Base-by-base conservation (phyloP, 768 basidiomycete genomes). In the Boletus coccyginus region DNA sequence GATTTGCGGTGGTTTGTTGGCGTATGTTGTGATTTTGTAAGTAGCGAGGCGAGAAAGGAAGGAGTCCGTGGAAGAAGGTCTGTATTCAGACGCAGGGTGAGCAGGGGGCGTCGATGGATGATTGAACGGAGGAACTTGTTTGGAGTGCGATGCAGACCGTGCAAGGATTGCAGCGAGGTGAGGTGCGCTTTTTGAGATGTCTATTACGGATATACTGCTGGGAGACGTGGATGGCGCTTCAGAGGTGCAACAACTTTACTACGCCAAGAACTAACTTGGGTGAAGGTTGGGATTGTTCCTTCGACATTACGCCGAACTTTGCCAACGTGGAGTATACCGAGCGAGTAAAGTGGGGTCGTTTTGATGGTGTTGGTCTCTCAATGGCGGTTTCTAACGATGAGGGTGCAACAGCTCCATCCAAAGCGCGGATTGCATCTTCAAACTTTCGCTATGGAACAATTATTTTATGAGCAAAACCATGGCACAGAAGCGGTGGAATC, bases 11-110 rank as follows among this genome's bases (percentile, higher is more conserved):
- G 90, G 89, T 67, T 93, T 93, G 60, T 88, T 89, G 17, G 86
- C 78, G 63, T 92, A 94, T 0, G 91, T 92, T 12, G 87, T 73
- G 31, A 93, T 79, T 68, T 87, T 92, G 71, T 81, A 94, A 1
- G 91, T 91, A 1, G 83, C 75, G 2, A 94, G 81, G 42, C 91
- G 87, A 16, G 81, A 75, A 27, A 94, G 73, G 64, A 93, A 89
- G 5, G 86, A 89, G 2, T 82, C 72, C 7, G 82, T 80, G 12
- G 91, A 93, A 3, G 90, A 90, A 4, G 91, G 92, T 45, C 88
- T 78, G 63, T 92, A 93, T 54, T 89, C 88, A 14, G 82, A 81
- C 1, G 74, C 73, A 0, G 63, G 73, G 53, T 56, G 67, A 27
- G 48, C 19, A 45, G 48, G 55, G 40, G 45, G 55, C 0, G 75